These are phyloP conservation scores for Talaromyces funiculosus DNA, from an alignment of 2,329 filamentous ascomycete genomes.

Conservation along the genomic window DNA sequence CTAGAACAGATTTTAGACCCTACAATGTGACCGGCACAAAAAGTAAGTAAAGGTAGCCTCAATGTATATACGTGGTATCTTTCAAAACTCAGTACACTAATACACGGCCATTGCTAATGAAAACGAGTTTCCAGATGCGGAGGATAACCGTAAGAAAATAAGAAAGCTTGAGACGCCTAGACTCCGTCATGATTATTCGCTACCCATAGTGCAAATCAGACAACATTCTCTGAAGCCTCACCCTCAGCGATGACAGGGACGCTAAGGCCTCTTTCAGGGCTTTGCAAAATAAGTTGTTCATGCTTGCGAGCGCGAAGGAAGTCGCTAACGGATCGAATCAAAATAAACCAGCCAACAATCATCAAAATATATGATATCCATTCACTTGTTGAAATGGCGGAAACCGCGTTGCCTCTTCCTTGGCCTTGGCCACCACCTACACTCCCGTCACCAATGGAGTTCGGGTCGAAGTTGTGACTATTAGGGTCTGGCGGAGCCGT, in stretches of 20 bases:
- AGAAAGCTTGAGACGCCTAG: constrained; percentile 10
- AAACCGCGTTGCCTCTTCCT: constrained; percentile 37
- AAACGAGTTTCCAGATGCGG: background rate
- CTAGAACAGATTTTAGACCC: no score
- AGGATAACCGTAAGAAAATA: background rate
- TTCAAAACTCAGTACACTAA: constrained; percentile 3
- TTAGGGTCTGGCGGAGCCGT: constrained; percentile 80
- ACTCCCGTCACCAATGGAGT: constrained; percentile 51
- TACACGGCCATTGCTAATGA: constrained; percentile 3
- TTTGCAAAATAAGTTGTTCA: constrained; percentile 88
- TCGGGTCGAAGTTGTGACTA: constrained; percentile 78
- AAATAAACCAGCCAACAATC: constrained; percentile 96
- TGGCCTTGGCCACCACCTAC: constrained; percentile 25
- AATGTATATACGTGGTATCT: constrained; percentile 14
- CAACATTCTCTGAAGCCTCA: constrained; percentile 71
- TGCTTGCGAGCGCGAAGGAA: constrained; percentile 83
- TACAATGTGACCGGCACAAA: background rate
- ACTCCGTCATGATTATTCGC: constrained; percentile 9
- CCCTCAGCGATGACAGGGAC: constrained; percentile 82
- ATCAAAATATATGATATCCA: constrained; percentile 91
- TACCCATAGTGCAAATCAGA: constrained; percentile 42
- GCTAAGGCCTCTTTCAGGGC: constrained; percentile 78
- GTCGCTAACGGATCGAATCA: constrained; percentile 89
- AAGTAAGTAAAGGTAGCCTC: background rate
- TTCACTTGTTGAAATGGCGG: constrained; percentile 66